Evolutionary conservation across 305 asterid species (phyloP), one percentile per base, ranked within the genome.

Genomic region (Plantago lanceolata): DNA sequence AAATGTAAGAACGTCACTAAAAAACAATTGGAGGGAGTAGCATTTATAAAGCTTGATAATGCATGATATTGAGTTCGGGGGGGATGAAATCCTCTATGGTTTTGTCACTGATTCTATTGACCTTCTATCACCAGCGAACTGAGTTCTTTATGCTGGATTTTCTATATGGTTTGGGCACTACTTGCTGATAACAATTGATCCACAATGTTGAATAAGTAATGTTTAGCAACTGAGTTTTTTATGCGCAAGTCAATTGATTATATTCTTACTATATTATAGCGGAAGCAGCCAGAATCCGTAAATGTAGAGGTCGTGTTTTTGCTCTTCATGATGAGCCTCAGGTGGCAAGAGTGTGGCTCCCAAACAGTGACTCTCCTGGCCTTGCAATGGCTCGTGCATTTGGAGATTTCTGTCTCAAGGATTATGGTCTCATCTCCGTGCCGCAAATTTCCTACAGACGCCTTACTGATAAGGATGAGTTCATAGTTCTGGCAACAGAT

Each of bases 341-440:
- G 78, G 99, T 94, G 19, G 92, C 96, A 28, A 95, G 99, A 57
- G 99, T 94, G 47, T 94, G 99, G 99, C 77, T 90, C 73, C 99
- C 99, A 12, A 88, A 94, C 49, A 90, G 95, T 29, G 99, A 94
- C 69, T 84, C 99, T 1, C 99, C 99, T 2, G 99, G 99, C 48
- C 76, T 94, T 72, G 99, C 99, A 63, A 94, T 94, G 99, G 99
- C 99, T 55, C 76, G 99, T 75, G 99, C 99, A 33, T 94, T 94
- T 61, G 99, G 99, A 31, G 99, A 94, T 72, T 94, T 94, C 78
- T 94, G 99, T 69, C 79, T 93, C 21, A 93, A 93, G 82, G 97
- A 93, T 71, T 93, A 90, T 62, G 99, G 99, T 57, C 75, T 94
- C 57, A 94, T 94, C 66, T 94, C 99, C 71, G 86, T 78, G 35